Conservation (phyloP, 768 basidiomycete species). For the Boletus reticuloceps region DNA sequence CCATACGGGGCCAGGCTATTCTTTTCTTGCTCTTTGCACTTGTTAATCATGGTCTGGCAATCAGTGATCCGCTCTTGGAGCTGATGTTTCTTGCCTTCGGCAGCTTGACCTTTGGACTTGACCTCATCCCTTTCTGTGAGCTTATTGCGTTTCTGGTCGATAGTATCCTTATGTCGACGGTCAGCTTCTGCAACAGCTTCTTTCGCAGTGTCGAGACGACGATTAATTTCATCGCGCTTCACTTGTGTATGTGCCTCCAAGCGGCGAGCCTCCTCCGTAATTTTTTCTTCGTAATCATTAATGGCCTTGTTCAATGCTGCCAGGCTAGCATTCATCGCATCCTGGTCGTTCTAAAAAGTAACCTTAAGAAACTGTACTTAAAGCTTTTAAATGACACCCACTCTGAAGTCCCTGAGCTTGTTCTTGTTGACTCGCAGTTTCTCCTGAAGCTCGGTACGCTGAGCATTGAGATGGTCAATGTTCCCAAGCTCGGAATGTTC, state of each 20-base stretch:
- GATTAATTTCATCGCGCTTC: slow-evolving; percentile 57
- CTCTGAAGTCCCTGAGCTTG: slow-evolving; percentile 43
- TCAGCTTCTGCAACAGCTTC: slow-evolving; percentile 40
- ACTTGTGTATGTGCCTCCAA: slow-evolving; percentile 57
- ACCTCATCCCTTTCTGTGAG: slow-evolving; percentile 29
- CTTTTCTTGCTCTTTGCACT: slow-evolving; percentile 49
- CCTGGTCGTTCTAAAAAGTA: slow-evolving; percentile 47
- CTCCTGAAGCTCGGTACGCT: slow-evolving; percentile 33
- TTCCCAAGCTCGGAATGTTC: slow-evolving; percentile 44
- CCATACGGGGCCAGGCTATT: slow-evolving; percentile 66
- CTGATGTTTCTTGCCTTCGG: slow-evolving; percentile 31
- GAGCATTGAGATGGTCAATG: slow-evolving; percentile 43
- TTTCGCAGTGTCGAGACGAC: slow-evolving; percentile 48
- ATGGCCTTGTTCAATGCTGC: slow-evolving; percentile 33
- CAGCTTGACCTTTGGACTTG: slow-evolving; percentile 35
- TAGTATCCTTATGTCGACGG: slow-evolving; percentile 26
- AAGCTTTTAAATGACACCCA: slow-evolving; percentile 24
- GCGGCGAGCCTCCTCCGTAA: slow-evolving; percentile 51
- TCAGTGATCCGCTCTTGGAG: slow-evolving; percentile 44
- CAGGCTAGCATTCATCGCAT: slow-evolving; percentile 44
- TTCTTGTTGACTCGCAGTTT: slow-evolving; percentile 47
- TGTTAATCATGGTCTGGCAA: slow-evolving; percentile 48
- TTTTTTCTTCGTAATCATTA: slow-evolving; percentile 39
- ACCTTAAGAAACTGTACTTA: neutral
- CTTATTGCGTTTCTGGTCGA: slow-evolving; percentile 34